Percentiles rank a stretch among this genome's conserved stretches.
phyloP scores from a whole-genome alignment of 192 early-diverging fungal genomes.

The Coemansia sp. region DNA sequence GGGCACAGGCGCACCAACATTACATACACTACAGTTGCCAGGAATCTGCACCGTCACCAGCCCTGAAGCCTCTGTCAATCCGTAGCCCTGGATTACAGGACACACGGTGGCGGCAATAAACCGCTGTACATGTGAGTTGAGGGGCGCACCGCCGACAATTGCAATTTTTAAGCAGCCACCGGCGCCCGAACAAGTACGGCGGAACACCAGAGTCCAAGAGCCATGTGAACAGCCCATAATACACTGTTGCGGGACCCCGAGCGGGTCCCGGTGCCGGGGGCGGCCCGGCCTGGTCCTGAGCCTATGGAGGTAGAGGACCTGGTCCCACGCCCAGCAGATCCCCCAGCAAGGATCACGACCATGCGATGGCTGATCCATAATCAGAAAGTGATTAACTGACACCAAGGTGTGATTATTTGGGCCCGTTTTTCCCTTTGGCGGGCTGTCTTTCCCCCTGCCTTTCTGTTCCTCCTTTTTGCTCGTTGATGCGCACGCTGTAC shows the following conservation, averaged over 20 bases:
- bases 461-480: too few relatives aligned
- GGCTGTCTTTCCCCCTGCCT: too few relatives aligned
- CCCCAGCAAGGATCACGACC: too few relatives aligned
- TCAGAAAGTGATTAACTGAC: too few relatives aligned
- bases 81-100: constrained; percentile 85
- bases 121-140: constrained; percentile 80
- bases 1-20: constrained; percentile 75
- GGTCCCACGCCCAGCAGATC: too few relatives aligned
- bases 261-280: too few relatives aligned
- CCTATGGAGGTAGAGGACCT: too few relatives aligned
- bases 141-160: constrained; percentile 85
- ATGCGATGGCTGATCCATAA: too few relatives aligned
- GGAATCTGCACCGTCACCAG: constrained; percentile 69
- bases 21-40: constrained; percentile 58
- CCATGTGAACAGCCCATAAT: constrained; percentile 65
- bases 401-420: too few relatives aligned
- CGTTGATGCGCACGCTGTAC: too few relatives aligned
- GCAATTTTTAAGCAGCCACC: constrained; percentile 83
- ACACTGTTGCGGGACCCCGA: constrained; percentile 12
- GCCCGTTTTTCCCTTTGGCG: too few relatives aligned
- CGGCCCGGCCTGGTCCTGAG: too few relatives aligned
- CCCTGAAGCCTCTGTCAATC: constrained; percentile 80
- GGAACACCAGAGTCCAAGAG: constrained; percentile 81
- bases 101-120: constrained; percentile 77
- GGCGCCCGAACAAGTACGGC: constrained; percentile 74